These are phyloP conservation scores for Mangifera indica DNA, from an alignment of 345 rosid species.

Conservation along the genomic window DNA sequence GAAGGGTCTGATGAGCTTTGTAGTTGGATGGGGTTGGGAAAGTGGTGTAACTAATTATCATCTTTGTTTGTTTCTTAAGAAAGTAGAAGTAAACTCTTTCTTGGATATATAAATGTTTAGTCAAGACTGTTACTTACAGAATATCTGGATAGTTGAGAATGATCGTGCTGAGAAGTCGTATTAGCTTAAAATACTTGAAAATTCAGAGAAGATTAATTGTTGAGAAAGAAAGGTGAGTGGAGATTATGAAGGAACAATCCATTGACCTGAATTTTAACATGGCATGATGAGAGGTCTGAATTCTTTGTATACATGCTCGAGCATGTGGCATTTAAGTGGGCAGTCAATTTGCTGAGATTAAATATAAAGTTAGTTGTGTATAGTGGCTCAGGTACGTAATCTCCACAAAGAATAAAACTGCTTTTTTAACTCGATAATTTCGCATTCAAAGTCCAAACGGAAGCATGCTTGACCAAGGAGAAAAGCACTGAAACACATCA, in stretches of 20 bases:
- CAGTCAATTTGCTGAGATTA: background rate
- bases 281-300: background rate
- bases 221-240: background rate
- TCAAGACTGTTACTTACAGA: background rate
- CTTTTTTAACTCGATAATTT: background rate
- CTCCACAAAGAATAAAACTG: background rate
- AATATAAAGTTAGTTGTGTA: background rate
- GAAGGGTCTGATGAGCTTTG: background rate
- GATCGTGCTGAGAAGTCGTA: background rate
- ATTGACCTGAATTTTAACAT: background rate
- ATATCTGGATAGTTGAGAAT: background rate
- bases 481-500: background rate
- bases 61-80: background rate
- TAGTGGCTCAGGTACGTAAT: background rate
- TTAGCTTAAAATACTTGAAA: background rate
- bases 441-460: background rate
- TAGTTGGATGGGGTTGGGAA: background rate
- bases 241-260: background rate
- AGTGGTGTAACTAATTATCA: background rate
- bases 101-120: background rate
- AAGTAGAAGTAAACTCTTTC: background rate
- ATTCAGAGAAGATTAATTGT: background rate
- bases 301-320: background rate
- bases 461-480: background rate
- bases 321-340: background rate